Evolutionary conservation across 306 rosid genomes (phyloP).

Genomic region (Arachis stenosperma): DNA sequence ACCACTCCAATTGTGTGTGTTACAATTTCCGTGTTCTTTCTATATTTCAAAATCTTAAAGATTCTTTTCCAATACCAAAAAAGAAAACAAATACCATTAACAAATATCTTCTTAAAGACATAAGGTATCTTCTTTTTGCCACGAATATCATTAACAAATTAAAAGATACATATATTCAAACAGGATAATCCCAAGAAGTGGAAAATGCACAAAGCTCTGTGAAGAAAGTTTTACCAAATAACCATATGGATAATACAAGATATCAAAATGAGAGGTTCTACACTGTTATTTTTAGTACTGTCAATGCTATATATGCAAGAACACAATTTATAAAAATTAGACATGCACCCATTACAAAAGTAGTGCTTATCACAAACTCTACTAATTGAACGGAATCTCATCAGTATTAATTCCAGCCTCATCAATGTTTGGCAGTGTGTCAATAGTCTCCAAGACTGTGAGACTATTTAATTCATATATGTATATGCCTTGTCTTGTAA

Average conservation of each 20-base stretch:
- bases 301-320: not conserved
- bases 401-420: slow-evolving; percentile 40
- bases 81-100: too few relatives aligned
- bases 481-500: slow-evolving; percentile 39
- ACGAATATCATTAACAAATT: too few relatives aligned
- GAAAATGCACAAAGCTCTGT: slow-evolving; percentile 91
- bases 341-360: not conserved
- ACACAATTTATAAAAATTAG: not conserved
- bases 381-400: slow-evolving; percentile 33
- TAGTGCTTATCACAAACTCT: slow-evolving; percentile 29
- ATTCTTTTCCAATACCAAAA: too few relatives aligned
- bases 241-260: slow-evolving; percentile 11
- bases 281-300: not conserved
- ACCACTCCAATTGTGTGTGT: not conserved
- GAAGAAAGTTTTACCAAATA: slow-evolving; percentile 9
- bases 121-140: too few relatives aligned
- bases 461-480: slow-evolving; percentile 84
- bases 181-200: slow-evolving; percentile 38
- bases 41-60: too few relatives aligned
- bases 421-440: slow-evolving; percentile 80
- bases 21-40: too few relatives aligned
- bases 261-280: not conserved
- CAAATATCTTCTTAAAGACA: too few relatives aligned
- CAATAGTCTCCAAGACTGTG: slow-evolving; percentile 80
- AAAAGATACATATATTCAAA: too few relatives aligned